Evolutionary conservation across 768 basidiomycete genomes (phyloP).

Genomic region (Coprinopsis cinerea): DNA sequence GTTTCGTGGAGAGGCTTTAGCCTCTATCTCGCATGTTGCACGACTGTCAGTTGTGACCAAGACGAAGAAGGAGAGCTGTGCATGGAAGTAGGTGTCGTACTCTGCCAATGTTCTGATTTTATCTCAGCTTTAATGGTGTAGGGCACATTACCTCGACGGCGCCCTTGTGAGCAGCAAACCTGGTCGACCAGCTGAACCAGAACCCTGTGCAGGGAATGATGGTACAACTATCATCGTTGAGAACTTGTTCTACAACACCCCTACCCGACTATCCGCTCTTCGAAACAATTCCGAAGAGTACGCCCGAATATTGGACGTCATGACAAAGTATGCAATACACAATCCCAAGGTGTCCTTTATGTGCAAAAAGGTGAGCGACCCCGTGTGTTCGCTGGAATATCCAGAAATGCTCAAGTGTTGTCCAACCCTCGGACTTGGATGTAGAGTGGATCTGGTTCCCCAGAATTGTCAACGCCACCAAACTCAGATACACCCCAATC

Average conservation of each 20-base stretch:
- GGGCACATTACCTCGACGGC: conserved; percentile 82
- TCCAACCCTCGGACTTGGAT: neutral
- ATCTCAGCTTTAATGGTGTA: conserved; percentile 24
- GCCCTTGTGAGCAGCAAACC: conserved; percentile 62
- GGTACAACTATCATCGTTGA: conserved; percentile 91
- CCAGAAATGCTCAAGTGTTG: neutral
- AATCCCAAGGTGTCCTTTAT: conserved; percentile 84
- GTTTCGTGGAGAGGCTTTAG: conserved; percentile 94
- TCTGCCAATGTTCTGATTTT: neutral
- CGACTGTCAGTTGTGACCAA: conserved; percentile 89
- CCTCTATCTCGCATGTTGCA: conserved; percentile 92
- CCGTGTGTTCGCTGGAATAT: neutral
- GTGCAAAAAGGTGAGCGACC: conserved; percentile 73
- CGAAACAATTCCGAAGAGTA: conserved; percentile 88
- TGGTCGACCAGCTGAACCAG: conserved; percentile 69
- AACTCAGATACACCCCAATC: conserved; percentile 57
- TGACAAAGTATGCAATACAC: conserved; percentile 91
- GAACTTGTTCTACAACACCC: conserved; percentile 92
- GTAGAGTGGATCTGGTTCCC: conserved; percentile 66
- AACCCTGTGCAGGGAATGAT: conserved; percentile 90
- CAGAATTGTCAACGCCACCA: conserved; percentile 79
- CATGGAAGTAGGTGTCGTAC: conserved; percentile 87
- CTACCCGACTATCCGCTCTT: conserved; percentile 79
- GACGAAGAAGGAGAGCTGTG: conserved; percentile 72
- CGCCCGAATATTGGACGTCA: conserved; percentile 81